Conservation (phyloP, 2,329 filamentous ascomycete species). For the Lasiodiplodia hormozganensis region DNA sequence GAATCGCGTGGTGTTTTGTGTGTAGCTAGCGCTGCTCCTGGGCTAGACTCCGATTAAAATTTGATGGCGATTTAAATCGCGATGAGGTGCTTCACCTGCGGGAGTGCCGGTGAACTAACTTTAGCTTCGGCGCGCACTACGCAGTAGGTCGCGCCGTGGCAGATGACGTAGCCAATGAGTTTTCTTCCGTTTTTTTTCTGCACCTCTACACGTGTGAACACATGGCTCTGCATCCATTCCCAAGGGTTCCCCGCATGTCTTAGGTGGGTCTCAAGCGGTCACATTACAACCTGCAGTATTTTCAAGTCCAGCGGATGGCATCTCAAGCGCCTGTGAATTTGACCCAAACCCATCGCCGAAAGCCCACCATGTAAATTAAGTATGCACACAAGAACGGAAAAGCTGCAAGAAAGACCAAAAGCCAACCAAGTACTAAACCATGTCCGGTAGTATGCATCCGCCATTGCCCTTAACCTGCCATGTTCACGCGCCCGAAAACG, state of each 20-base stretch:
- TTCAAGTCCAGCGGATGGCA: background rate
- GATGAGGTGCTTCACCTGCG: background rate
- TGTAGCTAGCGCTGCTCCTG: background rate
- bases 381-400: conserved; percentile 17
- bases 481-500: conserved; percentile 17
- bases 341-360: background rate
- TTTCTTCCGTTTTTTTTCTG: background rate
- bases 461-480: conserved; percentile 7
- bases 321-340: background rate
- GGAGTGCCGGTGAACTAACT: conserved; percentile 9
- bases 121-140: background rate
- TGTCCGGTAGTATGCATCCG: conserved; percentile 16
- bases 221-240: background rate
- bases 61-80: background rate
- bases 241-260: background rate
- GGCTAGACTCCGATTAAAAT: background rate
- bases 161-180: conserved; percentile 6
- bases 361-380: background rate
- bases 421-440: background rate
- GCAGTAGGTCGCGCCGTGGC: background rate
- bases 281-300: background rate
- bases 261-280: background rate
- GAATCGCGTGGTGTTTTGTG: conserved; percentile 8
- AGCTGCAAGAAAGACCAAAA: background rate
- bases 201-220: conserved; percentile 7